Evolutionary conservation across 345 rosid species (phyloP).

Genomic region (Populus simonii): DNA sequence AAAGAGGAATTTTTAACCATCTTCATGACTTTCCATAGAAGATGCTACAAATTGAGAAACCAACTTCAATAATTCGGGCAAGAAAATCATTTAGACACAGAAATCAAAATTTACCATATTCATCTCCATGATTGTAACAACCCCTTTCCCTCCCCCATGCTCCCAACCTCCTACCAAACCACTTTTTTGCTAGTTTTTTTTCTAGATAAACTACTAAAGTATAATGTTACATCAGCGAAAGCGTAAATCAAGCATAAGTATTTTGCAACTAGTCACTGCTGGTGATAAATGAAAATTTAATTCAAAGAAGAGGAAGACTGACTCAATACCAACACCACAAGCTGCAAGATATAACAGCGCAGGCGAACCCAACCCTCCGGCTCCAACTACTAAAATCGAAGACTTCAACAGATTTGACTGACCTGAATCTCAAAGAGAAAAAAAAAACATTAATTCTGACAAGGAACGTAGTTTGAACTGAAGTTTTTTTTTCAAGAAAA

Average conservation of each 20-base stretch:
- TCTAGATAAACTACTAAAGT: too few species aligned
- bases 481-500: background rate
- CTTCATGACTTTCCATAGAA: background rate
- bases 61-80: background rate
- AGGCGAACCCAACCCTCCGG: slow-evolving; percentile 95
- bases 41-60: background rate
- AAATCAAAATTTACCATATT: background rate
- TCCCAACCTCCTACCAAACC: too few species aligned
- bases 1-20: background rate
- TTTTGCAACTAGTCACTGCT: too few species aligned
- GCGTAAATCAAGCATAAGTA: too few species aligned
- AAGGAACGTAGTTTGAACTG: background rate
- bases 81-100: background rate
- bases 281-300: too few species aligned
- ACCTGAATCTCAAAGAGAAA: slow-evolving; percentile 33
- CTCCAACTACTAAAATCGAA: slow-evolving; percentile 81
- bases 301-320: too few species aligned
- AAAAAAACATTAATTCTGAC: background rate
- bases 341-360: slow-evolving; percentile 88
- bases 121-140: background rate
- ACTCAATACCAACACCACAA: slow-evolving; percentile 67
- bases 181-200: too few species aligned
- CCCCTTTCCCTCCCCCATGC: background rate
- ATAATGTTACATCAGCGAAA: too few species aligned
- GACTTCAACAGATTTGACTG: slow-evolving; percentile 80